Conservation (phyloP, 768 basidiomycete species). For the Sarcodon sp. region DNA sequence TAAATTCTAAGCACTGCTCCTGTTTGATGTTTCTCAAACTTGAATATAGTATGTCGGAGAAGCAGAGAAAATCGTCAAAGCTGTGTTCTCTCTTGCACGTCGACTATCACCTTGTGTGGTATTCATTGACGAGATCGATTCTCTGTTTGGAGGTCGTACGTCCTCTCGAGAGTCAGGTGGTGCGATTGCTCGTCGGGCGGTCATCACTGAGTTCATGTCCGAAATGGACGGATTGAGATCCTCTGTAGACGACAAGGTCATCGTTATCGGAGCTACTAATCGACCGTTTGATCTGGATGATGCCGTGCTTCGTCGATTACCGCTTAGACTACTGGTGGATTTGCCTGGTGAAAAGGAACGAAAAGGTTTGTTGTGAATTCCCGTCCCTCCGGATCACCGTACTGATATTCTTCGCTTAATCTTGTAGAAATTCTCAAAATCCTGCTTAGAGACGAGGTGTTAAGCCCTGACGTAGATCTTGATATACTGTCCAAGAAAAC, state of each 20-base stretch:
- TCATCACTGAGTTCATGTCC: slow-evolving; percentile 90
- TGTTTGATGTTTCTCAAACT: background rate
- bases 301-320: slow-evolving; percentile 80
- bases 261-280: slow-evolving; percentile 93
- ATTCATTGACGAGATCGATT: slow-evolving; percentile 92
- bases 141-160: slow-evolving; percentile 78
- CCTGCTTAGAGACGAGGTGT: slow-evolving; percentile 65
- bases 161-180: slow-evolving; percentile 68
- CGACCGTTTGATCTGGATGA: slow-evolving; percentile 85
- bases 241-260: slow-evolving; percentile 65
- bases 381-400: background rate
- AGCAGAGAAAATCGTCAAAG: slow-evolving; percentile 81
- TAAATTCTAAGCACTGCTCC: slow-evolving; percentile 18
- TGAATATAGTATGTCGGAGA: slow-evolving; percentile 66
- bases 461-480: slow-evolving; percentile 54
- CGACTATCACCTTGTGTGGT: slow-evolving; percentile 83
- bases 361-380: slow-evolving; percentile 40
- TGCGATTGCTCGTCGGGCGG: slow-evolving; percentile 72
- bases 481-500: slow-evolving; percentile 54
- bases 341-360: slow-evolving; percentile 80
- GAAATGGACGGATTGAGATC: slow-evolving; percentile 92
- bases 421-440: slow-evolving; percentile 75
- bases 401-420: slow-evolving; percentile 1
- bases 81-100: slow-evolving; percentile 80
- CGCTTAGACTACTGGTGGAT: slow-evolving; percentile 79